Base-by-base conservation (phyloP, 352 stramenopile species). In the Phytophthora meadii region DNA sequence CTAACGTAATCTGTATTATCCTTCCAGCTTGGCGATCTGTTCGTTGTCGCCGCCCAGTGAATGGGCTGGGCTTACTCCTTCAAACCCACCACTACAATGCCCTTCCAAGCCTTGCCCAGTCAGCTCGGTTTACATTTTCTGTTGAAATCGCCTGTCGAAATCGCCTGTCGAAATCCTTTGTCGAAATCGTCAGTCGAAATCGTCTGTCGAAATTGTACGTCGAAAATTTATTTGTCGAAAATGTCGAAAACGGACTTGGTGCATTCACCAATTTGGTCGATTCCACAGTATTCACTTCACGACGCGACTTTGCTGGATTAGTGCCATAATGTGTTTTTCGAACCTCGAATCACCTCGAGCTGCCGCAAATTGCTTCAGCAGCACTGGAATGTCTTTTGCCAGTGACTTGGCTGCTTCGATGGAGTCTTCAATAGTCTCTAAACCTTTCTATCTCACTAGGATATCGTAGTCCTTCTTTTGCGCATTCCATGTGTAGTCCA, bases 341-440 rank as follows among this genome's bases (percentile, higher is more conserved):
- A 54, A 61, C 9, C 32, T 6, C 6, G 42, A 22, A 39, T 61
- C 51, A 4, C 12, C 42, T 27, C 19, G 17, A 28, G 11, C 14
- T 14, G 11, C 45, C 32, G 45, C 45, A 41, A 55, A 56, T 17
- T 44, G 19, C 7, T 32, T 55, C 7, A 56, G 2, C 14, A 52
- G 45, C 45, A 25, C 25, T 6, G 45, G 25, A 15, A 54, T 47
- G 22, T 60, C 64, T 24, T 72, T 51, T 4, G 1, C 7, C 11
- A 61, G 19, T 15, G 15, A 24, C 14, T 51, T 37, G 2, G 32
- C 12, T 9, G 60, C 48, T 41, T 72, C 79, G 14, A 34, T 40
- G 2, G 52, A 62, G 45, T 62, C 51, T 44, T 59, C 53, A 36
- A 64, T 64, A n/a, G 36, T 8, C 34, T 69, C 45, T 3, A 69